Conservation (phyloP, 495 filamentous ascomycete species). For the Glutinoglossum americanum region DNA sequence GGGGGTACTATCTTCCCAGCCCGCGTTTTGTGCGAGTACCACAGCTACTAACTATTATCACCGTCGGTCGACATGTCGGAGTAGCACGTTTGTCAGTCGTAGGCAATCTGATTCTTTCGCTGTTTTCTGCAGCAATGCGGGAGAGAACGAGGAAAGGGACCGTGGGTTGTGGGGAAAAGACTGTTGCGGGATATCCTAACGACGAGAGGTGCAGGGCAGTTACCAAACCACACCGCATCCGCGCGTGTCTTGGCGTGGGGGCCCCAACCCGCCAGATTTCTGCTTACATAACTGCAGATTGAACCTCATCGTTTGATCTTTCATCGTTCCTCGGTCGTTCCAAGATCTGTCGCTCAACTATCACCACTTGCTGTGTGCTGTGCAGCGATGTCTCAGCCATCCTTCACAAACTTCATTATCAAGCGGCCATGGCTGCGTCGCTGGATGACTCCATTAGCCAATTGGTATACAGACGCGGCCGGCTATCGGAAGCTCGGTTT, state of each 20-base stretch:
- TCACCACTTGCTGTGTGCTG: background rate
- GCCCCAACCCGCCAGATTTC: background rate
- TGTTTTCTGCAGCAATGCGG: background rate
- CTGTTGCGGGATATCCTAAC: background rate
- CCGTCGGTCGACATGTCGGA: background rate
- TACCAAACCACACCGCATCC: background rate
- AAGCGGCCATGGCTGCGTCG: slow-evolving; percentile 68
- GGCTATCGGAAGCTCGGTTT: slow-evolving; percentile 89
- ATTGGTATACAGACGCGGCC: slow-evolving; percentile 65
- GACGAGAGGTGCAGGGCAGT: background rate
- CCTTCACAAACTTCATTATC: slow-evolving; percentile 45
- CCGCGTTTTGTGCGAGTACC: background rate
- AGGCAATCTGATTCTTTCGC: background rate
- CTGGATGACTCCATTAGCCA: slow-evolving; percentile 54
- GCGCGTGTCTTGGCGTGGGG: background rate
- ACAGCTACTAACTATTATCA: background rate
- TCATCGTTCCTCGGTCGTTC: background rate
- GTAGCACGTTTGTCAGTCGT: background rate
- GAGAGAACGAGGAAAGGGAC: background rate
- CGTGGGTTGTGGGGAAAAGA: background rate
- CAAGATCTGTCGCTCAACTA: background rate
- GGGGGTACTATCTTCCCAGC: background rate
- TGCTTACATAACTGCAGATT: background rate
- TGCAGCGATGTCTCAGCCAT: slow-evolving; percentile 48
- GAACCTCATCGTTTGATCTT: background rate